A percentile compares a stretch with the other conserved stretches of the same genome.
Conservation (phyloP, 1,139 yeast genomes). For the Yarrowia galli region DNA sequence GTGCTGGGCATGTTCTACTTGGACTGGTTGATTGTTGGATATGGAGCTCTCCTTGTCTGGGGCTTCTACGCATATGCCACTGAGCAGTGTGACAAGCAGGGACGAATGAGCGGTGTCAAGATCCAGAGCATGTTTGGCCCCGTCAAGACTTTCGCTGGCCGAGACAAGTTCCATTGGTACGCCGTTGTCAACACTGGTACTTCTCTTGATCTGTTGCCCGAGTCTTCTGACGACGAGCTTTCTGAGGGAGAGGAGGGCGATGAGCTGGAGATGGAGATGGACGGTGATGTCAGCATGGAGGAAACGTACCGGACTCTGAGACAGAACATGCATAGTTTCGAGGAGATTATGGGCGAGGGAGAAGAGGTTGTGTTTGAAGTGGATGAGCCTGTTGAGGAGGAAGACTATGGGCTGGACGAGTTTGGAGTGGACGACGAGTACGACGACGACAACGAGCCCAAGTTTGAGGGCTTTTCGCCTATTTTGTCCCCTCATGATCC, state of each 20-base stretch:
- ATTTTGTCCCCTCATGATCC: slow-evolving; percentile 23
- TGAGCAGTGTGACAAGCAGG: slow-evolving; percentile 34
- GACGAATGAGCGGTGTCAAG: neutral
- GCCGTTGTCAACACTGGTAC: slow-evolving; percentile 16
- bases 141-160: slow-evolving; percentile 24
- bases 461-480: slow-evolving; percentile 24
- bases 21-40: neutral
- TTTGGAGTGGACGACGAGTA: neutral
- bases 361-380: slow-evolving; percentile 25
- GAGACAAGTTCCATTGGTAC: slow-evolving; percentile 35
- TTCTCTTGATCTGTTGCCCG: slow-evolving; percentile 1
- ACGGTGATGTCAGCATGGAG: slow-evolving; percentile 1
- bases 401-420: neutral
- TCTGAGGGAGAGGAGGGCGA: slow-evolving; percentile 12
- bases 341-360: slow-evolving; percentile 6
- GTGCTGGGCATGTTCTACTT: slow-evolving; percentile 5
- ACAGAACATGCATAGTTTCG: slow-evolving; percentile 1
- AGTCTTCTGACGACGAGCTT: slow-evolving; percentile 15
- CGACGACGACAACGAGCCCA: slow-evolving; percentile 6
- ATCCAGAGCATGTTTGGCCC: slow-evolving; percentile 16
- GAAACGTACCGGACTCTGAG: neutral
- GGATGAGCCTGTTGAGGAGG: neutral
- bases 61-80: slow-evolving; percentile 18
- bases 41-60: slow-evolving; percentile 13
- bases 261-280: neutral